phyloP scores from a whole-genome alignment of 257 asterid genomes.

The Solanum commersonii region DNA sequence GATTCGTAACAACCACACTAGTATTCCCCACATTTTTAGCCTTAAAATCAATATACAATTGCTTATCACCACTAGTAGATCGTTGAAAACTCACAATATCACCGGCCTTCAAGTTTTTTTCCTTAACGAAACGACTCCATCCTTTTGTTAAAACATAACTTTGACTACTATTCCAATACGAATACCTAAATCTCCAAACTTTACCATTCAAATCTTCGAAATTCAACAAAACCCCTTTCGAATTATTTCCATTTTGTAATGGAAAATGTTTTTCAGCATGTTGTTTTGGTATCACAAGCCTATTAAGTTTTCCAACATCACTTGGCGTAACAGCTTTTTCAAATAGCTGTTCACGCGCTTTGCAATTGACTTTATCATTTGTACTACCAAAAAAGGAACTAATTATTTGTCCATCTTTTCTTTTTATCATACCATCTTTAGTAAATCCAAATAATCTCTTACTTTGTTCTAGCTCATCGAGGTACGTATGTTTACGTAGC shows the following conservation, averaged over 20 bases:
- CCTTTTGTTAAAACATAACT: slow-evolving; percentile 81
- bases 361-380: background rate
- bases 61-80: slow-evolving; percentile 43
- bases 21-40: background rate
- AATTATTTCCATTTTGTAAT: slow-evolving; percentile 23
- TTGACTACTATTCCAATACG: slow-evolving; percentile 87
- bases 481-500: slow-evolving; percentile 78
- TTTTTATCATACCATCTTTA: background rate
- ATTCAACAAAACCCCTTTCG: slow-evolving; percentile 52
- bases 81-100: slow-evolving; percentile 56
- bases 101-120: slow-evolving; percentile 56
- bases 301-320: slow-evolving; percentile 63
- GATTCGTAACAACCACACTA: background rate
- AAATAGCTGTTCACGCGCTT: slow-evolving; percentile 50
- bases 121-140: slow-evolving; percentile 89
- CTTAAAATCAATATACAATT: slow-evolving; percentile 62
- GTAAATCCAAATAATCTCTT: slow-evolving; percentile 17
- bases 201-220: slow-evolving; percentile 62
- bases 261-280: slow-evolving; percentile 79
- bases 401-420: background rate
- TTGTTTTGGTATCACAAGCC: slow-evolving; percentile 73
- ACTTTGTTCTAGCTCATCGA: slow-evolving; percentile 71
- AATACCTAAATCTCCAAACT: slow-evolving; percentile 78
- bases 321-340: slow-evolving; percentile 88
- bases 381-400: background rate